Base-by-base conservation (phyloP, 2,329 filamentous ascomycete species). In the Phialocephala sp. region DNA sequence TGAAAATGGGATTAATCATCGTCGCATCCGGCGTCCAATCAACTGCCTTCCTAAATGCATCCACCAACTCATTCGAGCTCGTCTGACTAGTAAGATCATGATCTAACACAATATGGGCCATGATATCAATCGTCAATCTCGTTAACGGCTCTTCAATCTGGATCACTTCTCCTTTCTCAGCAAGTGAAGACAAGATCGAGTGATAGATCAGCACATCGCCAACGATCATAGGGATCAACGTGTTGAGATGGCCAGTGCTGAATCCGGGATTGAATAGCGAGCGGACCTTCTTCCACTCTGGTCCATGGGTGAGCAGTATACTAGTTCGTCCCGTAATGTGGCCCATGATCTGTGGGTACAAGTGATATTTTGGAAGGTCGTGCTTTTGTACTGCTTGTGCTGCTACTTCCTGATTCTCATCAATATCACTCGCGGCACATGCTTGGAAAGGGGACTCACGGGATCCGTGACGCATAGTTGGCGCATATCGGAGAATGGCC, bases 251-350 rank as follows among this genome's bases (percentile, higher is more conserved):
- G 3, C 22, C 36, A 1, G 58, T 32, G 4, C 60, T 35, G 59
- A 72, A 72, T 2, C 70, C 70, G 18, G 70, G 67, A 37, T 69
- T 69, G 54, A 71, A 72, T 8, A 69, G 59, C 20, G 63, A 54
- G 11, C 70, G 65, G 18, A 62, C 56, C 18, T 55, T 60, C 50
- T 66, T 71, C 70, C 70, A 72, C 45, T 65, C 55, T 12, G 47
- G 32, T 27, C 68, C 69, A 18, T 69, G 62, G 6, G 45, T 43
- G 36, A 57, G 36, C 14, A 69, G 18, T 58, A 69, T 67, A 32
- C 65, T 63, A 4, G 55, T 67, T 14, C 59, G 61, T 3, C 69
- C 69, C 20, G 43, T 43, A 18, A 66, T 22, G 32, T 66, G 64
- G 14, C n/a, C 22, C 15, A 66, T 55, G 12, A 50, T 63, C n/a